These are phyloP conservation scores for Diaporthe amygdali DNA, from an alignment of 2,329 filamentous ascomycete genomes.

Conservation along the genomic window DNA sequence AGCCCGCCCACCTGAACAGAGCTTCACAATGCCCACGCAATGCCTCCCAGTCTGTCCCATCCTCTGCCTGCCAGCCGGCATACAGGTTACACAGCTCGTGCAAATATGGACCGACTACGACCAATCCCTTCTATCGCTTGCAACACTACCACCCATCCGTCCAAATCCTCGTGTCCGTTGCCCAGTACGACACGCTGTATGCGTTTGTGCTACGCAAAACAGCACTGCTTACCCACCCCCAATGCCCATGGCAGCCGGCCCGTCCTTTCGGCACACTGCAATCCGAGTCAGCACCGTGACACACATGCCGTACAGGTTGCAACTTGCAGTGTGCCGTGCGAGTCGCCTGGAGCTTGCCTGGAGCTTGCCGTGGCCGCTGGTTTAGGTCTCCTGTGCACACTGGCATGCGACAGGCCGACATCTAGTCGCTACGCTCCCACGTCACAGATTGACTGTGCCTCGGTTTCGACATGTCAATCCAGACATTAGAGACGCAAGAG, in stretches of 20 bases:
- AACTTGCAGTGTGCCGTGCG: slow-evolving; percentile 2
- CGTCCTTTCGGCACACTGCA: slow-evolving; percentile 11
- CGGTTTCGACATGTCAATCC: not conserved
- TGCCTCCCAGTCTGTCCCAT: not conserved
- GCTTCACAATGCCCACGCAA: no score
- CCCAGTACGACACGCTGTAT: not conserved
- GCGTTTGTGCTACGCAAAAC: not conserved
- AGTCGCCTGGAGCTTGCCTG: not conserved
- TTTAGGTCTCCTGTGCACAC: not conserved
- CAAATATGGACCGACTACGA: not conserved
- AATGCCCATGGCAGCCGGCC: not conserved
- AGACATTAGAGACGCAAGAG: not conserved
- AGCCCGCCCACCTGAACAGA: no score
- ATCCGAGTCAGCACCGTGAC: not conserved
- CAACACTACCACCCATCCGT: not conserved
- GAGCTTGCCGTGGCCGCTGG: not conserved
- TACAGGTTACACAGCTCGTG: not conserved
- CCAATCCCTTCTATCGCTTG: not conserved
- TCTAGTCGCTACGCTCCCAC: not conserved
- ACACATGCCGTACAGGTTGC: not conserved
- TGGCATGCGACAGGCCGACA: not conserved
- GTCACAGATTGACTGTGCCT: not conserved
- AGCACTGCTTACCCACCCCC: not conserved
- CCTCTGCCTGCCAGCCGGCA: not conserved
- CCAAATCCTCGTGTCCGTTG: not conserved